Conservation (phyloP, 1,284 basidiomycete genomes). For the Cutaneotrichosporon dermatis region DNA sequence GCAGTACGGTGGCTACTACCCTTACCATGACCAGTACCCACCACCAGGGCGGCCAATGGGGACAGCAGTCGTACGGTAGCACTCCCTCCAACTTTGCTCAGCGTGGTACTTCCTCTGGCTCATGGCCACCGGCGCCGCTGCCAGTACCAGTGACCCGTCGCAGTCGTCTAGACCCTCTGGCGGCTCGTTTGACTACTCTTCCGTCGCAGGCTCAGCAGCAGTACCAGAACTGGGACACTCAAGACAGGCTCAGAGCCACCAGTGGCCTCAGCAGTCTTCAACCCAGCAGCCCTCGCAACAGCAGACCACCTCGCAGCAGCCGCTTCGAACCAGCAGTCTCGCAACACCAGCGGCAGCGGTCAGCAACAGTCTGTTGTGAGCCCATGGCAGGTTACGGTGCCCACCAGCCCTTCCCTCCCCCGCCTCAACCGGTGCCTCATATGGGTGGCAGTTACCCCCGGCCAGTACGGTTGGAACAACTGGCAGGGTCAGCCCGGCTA, state of each 20-base stretch:
- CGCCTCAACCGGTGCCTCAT: constrained; percentile 27
- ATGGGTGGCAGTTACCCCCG: constrained; percentile 22
- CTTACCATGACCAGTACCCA: constrained; percentile 14
- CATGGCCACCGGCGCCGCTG: constrained; percentile 7
- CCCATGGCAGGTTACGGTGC: constrained; percentile 28
- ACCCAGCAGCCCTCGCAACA: constrained; percentile 11
- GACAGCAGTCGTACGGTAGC: constrained; percentile 12
- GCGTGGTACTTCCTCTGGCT: constrained; percentile 13
- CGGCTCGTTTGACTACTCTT: constrained; percentile 13
- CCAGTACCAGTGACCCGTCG: constrained; percentile 3
- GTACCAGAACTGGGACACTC: constrained; percentile 19
- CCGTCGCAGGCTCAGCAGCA: constrained; percentile 4
- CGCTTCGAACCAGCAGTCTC: constrained; percentile 4
- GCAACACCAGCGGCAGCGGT: constrained; percentile 16
- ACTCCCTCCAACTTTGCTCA: constrained; percentile 6
- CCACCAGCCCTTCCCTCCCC: constrained; percentile 30
- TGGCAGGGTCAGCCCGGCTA: constrained; percentile 22
- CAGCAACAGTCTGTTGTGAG: constrained; percentile 7
- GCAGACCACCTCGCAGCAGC: constrained; percentile 7
- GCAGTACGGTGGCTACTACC: constrained; percentile 20
- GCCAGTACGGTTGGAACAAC: constrained; percentile 30
- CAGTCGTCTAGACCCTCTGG: constrained; percentile 3
- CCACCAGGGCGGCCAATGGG: constrained; percentile 16
- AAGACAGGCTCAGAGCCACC: constrained; percentile 16
- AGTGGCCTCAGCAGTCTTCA: constrained; percentile 6